phyloP scores from a whole-genome alignment of 768 basidiomycete genomes.

The Xanthoconium stramineum region DNA sequence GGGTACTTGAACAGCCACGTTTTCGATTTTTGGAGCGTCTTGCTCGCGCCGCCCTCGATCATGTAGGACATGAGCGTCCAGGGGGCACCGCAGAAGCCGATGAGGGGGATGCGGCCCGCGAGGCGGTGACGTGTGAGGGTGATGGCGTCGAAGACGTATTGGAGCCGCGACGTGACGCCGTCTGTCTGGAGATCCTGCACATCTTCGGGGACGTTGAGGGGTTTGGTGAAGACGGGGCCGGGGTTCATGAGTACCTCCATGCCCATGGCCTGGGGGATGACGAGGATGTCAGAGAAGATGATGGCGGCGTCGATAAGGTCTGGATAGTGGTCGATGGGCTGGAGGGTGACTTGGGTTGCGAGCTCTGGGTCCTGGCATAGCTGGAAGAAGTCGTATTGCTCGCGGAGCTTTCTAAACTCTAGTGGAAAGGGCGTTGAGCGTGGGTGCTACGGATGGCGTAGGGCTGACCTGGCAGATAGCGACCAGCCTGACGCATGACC shows the following conservation, averaged over 20 bases:
- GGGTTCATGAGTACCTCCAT: constrained; percentile 95
- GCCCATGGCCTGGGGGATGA: constrained; percentile 96
- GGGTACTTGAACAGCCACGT: constrained; percentile 93
- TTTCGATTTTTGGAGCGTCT: constrained; percentile 88
- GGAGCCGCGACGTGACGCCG: constrained; percentile 79
- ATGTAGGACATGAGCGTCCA: constrained; percentile 99
- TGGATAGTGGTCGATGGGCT: constrained; percentile 86
- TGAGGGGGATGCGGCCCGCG: constrained; percentile 87
- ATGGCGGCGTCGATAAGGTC: constrained; percentile 92
- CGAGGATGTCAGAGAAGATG: constrained; percentile 98
- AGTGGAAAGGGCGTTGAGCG: constrained; percentile 1
- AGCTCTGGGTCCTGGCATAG: constrained; percentile 90
- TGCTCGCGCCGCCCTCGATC: constrained; percentile 94
- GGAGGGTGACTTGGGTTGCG: constrained; percentile 86
- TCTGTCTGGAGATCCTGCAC: constrained; percentile 61
- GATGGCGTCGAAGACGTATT: constrained; percentile 92
- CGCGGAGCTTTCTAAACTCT: constrained; percentile 90
- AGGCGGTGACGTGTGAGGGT: constrained; percentile 77
- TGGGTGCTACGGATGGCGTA: background rate
- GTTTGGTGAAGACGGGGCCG: constrained; percentile 84
- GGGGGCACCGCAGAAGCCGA: constrained; percentile 96
- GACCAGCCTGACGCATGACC: constrained; percentile 97
- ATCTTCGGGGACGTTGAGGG: constrained; percentile 76
- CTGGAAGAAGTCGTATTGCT: constrained; percentile 90
- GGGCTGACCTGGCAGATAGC: constrained; percentile 82